Base-by-base conservation (phyloP, 2,329 filamentous ascomycete genomes). In the Fusarium dimerum region DNA sequence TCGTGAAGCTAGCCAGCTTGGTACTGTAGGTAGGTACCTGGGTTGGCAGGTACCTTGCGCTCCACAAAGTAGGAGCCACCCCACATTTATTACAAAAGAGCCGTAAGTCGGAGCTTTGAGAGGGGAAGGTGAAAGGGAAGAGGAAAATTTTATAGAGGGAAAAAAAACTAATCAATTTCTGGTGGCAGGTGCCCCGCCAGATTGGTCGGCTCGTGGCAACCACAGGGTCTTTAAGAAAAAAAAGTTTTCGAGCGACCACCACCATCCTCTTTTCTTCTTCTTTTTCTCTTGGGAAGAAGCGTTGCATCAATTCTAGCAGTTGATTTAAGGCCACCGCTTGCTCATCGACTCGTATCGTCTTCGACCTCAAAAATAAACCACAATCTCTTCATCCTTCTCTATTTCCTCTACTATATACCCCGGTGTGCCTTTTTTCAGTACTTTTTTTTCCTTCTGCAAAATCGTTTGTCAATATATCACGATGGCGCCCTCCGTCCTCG, bases 401-500 rank as follows among this genome's bases (percentile, higher is more conserved):
- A 26, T 26, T 26, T 26, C 20, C 20, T 7, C 20, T 36, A 36
- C 13, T 36, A 5, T 36, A 36, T 36, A 36, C 13, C 32, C 32
- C 13, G 10, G 32, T 36, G 32, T 36, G 32, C 32, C 11, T 36
- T 36, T 36, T 15, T 36, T n/a, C n/a, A n/a, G n/a, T n/a, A n/a
- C 32, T 36, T 26, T 5, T 26, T 26, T 5, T 26, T 39, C 47
- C 15, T 47, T 48, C 29, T 20, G 20, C 20, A 26, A 26, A 26
- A 26, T 26, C 20, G 20, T 30, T 47, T 43, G 30, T 41, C 13
- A n/a, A 43, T 40, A 50, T 50, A 62, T 67, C 73, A 82, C 69
- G 63, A 94, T 94, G 90, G 84, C 89, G 73, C 76, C 76, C 78
- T 72, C 79, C 62, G 78, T 87, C 70, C 78, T 91, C 65, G 89